A percentile compares a stretch with the other conserved stretches of the same genome.
Conservation (phyloP, 306 rosid genomes). For the Pueraria montana region DNA sequence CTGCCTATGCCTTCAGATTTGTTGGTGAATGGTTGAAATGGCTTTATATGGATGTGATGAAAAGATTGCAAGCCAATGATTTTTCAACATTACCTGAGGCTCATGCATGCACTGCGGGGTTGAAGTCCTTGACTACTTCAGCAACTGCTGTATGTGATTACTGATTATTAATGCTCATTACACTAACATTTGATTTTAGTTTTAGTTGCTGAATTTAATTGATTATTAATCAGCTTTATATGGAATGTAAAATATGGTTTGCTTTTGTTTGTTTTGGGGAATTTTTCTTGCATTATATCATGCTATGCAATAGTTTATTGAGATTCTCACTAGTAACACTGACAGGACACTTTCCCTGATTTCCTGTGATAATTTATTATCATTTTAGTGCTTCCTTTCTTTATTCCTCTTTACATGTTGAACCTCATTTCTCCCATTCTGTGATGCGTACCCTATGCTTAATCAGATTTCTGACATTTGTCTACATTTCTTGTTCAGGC, state of each 20-base stretch:
- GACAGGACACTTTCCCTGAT: background rate
- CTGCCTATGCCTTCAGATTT: constrained; percentile 98
- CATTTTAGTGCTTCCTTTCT: constrained; percentile 15
- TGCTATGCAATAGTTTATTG: constrained; percentile 4
- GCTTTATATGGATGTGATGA: constrained; percentile 93
- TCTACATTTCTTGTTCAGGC: constrained; percentile 3
- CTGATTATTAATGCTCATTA: constrained; percentile 36
- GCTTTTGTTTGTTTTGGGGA: constrained; percentile 2
- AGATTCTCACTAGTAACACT: constrained; percentile 17
- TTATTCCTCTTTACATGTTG: constrained; percentile 18
- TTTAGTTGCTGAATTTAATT: constrained; percentile 17
- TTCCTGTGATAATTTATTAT: constrained; percentile 16
- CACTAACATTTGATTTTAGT: constrained; percentile 25
- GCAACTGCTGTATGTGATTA: constrained; percentile 86
- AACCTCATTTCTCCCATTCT: constrained; percentile 38
- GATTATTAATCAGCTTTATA: constrained; percentile 35
- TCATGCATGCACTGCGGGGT: constrained; percentile 99
- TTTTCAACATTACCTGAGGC: constrained; percentile 96
- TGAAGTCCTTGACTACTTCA: constrained; percentile 95
- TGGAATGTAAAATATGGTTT: constrained; percentile 17
- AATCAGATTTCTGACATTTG: background rate
- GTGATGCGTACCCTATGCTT: constrained; percentile 1
- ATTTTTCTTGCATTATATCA: constrained; percentile 27
- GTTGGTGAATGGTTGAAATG: constrained; percentile 99
- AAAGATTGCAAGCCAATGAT: constrained; percentile 81